Evolutionary conservation across 164 flowering plant species (phyloP).

Genomic region (Umbellularia californica): DNA sequence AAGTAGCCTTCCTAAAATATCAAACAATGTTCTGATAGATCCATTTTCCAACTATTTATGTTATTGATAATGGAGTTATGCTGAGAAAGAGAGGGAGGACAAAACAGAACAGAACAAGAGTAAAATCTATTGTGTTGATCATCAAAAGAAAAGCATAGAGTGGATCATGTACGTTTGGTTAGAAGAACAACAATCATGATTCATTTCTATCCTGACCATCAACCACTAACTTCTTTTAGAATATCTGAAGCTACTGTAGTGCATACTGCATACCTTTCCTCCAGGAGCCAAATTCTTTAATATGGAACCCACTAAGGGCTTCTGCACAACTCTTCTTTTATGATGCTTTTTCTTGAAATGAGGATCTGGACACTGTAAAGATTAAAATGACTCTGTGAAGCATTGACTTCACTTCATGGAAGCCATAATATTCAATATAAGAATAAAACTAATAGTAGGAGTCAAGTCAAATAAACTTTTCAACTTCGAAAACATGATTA

Average conservation of each 20-base stretch:
- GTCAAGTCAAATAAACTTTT: too few relatives aligned
- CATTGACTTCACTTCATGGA: too few relatives aligned
- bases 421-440: too few relatives aligned
- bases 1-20: too few relatives aligned
- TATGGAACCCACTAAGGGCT: slow-evolving; percentile 71
- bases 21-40: too few relatives aligned
- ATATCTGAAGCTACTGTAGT: neutral
- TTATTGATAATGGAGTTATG: too few relatives aligned
- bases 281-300: slow-evolving; percentile 47
- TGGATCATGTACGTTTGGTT: neutral
- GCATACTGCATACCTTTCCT: slow-evolving; percentile 71
- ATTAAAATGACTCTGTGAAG: neutral
- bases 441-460: too few relatives aligned
- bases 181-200: neutral
- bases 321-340: slow-evolving; percentile 88
- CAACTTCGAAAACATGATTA: too few relatives aligned
- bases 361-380: slow-evolving; percentile 92
- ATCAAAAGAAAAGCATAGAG: neutral
- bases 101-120: neutral
- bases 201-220: neutral
- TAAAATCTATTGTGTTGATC: neutral
- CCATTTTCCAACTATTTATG: too few relatives aligned
- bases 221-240: neutral
- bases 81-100: too few relatives aligned
- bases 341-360: slow-evolving; percentile 91